These are phyloP conservation scores for Globisporangium cystogenes DNA, from an alignment of 352 stramenopile genomes.

Conservation along the genomic window DNA sequence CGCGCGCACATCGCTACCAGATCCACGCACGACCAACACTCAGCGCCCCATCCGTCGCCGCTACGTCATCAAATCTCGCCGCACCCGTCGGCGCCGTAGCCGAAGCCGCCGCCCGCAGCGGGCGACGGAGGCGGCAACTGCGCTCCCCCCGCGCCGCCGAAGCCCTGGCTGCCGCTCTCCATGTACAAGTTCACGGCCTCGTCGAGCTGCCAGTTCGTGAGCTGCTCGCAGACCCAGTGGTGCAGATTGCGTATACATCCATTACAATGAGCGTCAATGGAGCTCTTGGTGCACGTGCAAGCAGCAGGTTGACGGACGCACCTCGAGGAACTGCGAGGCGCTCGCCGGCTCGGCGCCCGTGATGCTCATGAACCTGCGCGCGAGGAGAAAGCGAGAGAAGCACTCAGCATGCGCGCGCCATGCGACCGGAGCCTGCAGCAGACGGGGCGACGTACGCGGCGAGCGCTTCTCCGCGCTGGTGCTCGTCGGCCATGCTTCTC, in stretches of 20 bases:
- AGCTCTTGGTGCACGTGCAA: not conserved
- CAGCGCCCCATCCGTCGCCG: not conserved
- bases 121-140: conserved; percentile 23
- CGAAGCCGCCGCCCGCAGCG: conserved; percentile 22
- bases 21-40: conserved; percentile 8
- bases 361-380: conserved; percentile 80
- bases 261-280: not conserved
- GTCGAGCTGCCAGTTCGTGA: conserved; percentile 71
- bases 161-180: conserved; percentile 60
- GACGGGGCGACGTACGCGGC: conserved; percentile 25
- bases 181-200: conserved; percentile 85
- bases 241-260: conserved; percentile 7
- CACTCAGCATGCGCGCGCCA: not conserved
- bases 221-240: conserved; percentile 15
- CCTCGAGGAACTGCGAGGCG: conserved; percentile 71
- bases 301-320: conserved; percentile 8
- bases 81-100: conserved; percentile 22
- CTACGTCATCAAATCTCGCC: not conserved
- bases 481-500: conserved; percentile 19
- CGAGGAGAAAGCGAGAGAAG: not conserved
- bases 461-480: conserved; percentile 30
- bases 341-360: conserved; percentile 62
- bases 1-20: conserved; percentile 57
- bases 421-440: too few relatives aligned
- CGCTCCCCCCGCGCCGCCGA: conserved; percentile 6